These are phyloP conservation scores for Fusarium neocosmosporiellum DNA, from an alignment of 2,329 filamentous ascomycete genomes.

Conservation along the genomic window DNA sequence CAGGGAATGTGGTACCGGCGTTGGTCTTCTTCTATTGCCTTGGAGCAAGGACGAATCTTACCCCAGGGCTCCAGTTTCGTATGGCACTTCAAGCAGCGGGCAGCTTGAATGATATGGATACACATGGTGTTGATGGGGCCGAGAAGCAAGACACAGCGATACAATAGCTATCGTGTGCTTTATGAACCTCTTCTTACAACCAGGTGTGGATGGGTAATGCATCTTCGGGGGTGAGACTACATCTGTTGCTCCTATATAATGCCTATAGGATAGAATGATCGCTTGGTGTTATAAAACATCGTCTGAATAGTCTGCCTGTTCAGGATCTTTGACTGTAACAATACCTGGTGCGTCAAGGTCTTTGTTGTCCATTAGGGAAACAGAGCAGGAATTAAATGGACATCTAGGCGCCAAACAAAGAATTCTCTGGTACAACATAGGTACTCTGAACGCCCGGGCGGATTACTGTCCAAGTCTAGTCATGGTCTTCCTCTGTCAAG, in stretches of 20 bases:
- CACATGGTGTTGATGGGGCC: neutral
- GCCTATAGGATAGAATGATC: neutral
- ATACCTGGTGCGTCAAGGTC: neutral
- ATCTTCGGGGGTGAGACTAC: neutral
- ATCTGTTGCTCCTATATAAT: neutral
- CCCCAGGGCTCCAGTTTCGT: neutral
- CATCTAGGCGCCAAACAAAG: neutral
- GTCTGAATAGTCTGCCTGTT: neutral
- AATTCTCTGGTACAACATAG: neutral
- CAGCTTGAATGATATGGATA: neutral
- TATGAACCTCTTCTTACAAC: neutral
- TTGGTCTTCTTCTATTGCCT: neutral
- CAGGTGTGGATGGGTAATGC: neutral
- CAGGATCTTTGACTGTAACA: too few relatives aligned
- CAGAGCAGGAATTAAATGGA: too few relatives aligned
- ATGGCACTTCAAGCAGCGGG: neutral
- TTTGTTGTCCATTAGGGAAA: neutral
- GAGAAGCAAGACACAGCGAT: neutral
- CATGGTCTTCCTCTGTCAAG: constrained; percentile 83
- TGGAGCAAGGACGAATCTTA: neutral
- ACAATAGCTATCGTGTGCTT: neutral
- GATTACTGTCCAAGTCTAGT: constrained; percentile 47
- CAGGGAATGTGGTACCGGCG: neutral
- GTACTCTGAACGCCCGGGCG: neutral
- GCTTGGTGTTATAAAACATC: neutral